These are phyloP conservation scores for Manihot esculenta DNA, from an alignment of 441 rosid species.

Conservation along the genomic window DNA sequence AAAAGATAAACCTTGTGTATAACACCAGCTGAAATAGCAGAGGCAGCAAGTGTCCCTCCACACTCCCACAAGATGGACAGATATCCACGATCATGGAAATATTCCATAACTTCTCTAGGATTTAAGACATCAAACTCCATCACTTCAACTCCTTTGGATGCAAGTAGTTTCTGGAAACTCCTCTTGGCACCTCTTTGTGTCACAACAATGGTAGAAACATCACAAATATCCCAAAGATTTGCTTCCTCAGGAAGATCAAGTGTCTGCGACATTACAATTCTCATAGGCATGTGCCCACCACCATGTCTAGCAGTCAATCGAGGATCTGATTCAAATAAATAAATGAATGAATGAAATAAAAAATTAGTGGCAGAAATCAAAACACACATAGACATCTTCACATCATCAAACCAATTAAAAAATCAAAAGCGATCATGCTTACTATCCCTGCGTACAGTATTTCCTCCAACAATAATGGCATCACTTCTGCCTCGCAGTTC, in stretches of 20 bases:
- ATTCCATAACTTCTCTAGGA: constrained; percentile 91
- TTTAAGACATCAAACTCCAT: constrained; percentile 93
- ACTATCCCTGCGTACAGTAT: constrained; percentile 85
- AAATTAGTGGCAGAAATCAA: constrained; percentile 6
- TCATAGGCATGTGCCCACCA: constrained; percentile 73
- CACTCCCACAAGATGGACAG: constrained; percentile 93
- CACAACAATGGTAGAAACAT: constrained; percentile 74
- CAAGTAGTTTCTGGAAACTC: constrained; percentile 72
- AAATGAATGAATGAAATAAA: neutral
- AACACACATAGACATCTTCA: constrained; percentile 8
- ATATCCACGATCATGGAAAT: constrained; percentile 83
- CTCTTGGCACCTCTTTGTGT: constrained; percentile 94
- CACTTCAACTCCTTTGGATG: constrained; percentile 88
- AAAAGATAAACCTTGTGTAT: constrained; percentile 67
- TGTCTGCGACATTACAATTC: constrained; percentile 81
- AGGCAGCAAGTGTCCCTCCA: constrained; percentile 88
- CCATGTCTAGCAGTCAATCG: constrained; percentile 86
- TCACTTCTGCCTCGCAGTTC: constrained; percentile 87
- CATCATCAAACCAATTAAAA: constrained; percentile 1
- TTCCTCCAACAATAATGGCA: constrained; percentile 89
- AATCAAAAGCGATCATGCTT: constrained; percentile 22
- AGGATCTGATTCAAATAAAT: constrained; percentile 52
- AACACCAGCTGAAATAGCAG: constrained; percentile 82
- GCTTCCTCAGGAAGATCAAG: constrained; percentile 90
- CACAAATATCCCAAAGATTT: constrained; percentile 79